These are phyloP conservation scores for Erythrophleum fordii DNA, from an alignment of 306 rosid genomes.

Conservation along the genomic window DNA sequence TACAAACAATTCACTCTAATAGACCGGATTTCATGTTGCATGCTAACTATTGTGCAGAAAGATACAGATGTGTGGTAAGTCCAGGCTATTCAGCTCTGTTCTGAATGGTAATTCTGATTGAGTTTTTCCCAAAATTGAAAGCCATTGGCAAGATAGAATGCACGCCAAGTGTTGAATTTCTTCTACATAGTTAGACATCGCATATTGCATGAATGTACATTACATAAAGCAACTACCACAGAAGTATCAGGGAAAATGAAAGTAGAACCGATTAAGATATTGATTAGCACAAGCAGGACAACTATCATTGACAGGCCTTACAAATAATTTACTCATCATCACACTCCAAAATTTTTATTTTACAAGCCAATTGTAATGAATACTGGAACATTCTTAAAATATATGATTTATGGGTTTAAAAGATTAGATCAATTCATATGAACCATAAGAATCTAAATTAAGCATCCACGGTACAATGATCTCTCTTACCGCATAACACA, in stretches of 20 bases:
- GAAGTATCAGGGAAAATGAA: neutral
- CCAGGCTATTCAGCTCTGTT: neutral
- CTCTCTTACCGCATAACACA: neutral
- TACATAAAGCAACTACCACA: neutral
- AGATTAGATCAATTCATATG: neutral
- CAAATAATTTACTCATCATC: neutral
- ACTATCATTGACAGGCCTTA: neutral
- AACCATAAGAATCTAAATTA: neutral
- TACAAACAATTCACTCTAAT: neutral
- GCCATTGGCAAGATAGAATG: neutral
- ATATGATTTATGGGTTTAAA: neutral
- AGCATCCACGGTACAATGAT: neutral
- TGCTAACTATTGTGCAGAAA: neutral
- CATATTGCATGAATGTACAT: neutral
- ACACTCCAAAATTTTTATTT: neutral
- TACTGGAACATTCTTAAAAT: neutral
- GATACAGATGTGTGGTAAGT: neutral
- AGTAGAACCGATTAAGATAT: conserved; percentile 2
- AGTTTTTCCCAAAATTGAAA: neutral
- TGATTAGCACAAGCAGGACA: neutral
- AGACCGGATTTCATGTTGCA: neutral
- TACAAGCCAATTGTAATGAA: neutral
- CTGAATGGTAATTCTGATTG: neutral
- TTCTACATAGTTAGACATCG: neutral
- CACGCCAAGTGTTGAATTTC: neutral